These are phyloP conservation scores for Trichoderma afroharzianum DNA, from an alignment of 2,329 filamentous ascomycete species.

Conservation along the genomic window DNA sequence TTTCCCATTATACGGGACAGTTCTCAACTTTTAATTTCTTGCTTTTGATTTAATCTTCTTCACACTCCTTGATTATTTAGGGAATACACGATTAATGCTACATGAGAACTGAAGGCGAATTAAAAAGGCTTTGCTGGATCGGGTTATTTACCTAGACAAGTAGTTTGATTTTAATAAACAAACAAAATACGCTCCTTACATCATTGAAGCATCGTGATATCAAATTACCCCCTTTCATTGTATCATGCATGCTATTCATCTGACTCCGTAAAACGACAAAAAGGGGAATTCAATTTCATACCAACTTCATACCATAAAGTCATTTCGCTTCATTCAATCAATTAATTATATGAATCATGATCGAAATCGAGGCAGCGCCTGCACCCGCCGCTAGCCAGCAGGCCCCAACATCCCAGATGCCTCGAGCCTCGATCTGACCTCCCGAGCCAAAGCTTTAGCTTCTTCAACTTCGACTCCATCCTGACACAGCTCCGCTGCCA, in stretches of 20 bases:
- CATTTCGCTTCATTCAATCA: background rate
- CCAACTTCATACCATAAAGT: background rate
- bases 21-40: background rate
- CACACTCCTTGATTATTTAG: slow-evolving; percentile 6
- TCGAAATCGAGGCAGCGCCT: background rate
- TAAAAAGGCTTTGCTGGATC: background rate
- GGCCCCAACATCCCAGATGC: slow-evolving; percentile 33
- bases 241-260: background rate
- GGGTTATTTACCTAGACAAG: background rate
- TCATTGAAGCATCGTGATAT: background rate
- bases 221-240: background rate
- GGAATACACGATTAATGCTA: background rate
- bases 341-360: background rate
- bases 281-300: too few species aligned
- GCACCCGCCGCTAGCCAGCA: slow-evolving; percentile 21
- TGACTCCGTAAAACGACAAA: background rate
- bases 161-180: background rate
- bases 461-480: slow-evolving; percentile 97
- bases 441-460: slow-evolving; percentile 85
- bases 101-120: slow-evolving; percentile 5
- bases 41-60: slow-evolving; percentile 1
- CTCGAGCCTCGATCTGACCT: slow-evolving; percentile 75
- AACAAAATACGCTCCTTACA: slow-evolving; percentile 11
- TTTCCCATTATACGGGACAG: slow-evolving; percentile 1
- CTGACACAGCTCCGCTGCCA: slow-evolving; percentile 89